phyloP scores from a whole-genome alignment of 176 grass and related monocot species.

The Aechmea fasciata region DNA sequence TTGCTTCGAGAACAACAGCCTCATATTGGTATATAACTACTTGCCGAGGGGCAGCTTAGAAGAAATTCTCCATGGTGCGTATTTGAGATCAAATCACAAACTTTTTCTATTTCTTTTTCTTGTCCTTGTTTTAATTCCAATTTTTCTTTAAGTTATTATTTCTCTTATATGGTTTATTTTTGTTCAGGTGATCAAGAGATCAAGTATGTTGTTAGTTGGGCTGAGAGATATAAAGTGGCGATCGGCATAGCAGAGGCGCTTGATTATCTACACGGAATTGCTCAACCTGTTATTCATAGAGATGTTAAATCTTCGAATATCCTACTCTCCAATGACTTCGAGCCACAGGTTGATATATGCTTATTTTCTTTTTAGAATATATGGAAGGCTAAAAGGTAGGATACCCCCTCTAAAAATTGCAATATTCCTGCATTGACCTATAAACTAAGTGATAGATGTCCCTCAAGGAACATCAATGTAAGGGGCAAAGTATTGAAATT shows the following conservation, averaged over 20 bases:
- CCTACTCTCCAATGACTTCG: constrained; percentile 74
- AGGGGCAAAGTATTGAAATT: no score
- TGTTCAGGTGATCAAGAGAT: constrained; percentile 41
- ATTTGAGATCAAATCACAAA: not conserved
- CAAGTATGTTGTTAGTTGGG: constrained; percentile 52
- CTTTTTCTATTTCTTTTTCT: not conserved
- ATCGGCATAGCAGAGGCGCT: constrained; percentile 68
- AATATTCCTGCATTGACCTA: not conserved
- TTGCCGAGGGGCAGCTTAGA: constrained; percentile 81
- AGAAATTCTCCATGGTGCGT: constrained; percentile 69
- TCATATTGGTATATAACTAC: constrained; percentile 87
- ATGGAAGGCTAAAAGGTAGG: no score
- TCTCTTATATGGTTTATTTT: constrained; percentile 17
- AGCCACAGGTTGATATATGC: constrained; percentile 52
- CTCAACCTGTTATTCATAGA: constrained; percentile 65
- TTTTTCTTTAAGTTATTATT: not conserved
- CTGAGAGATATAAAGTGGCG: constrained; percentile 63
- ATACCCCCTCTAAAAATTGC: not conserved
- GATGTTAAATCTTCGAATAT: constrained; percentile 98
- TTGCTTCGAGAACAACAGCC: constrained; percentile 70
- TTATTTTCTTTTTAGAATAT: not conserved
- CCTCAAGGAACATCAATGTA: no score
- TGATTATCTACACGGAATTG: constrained; percentile 59
- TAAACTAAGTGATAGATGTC: no score
- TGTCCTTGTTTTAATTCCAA: not conserved